A percentile compares a stretch with the other conserved stretches of the same genome.
Evolutionary conservation across 257 asterid species (phyloP).

Genomic region (Petrea volubilis): DNA sequence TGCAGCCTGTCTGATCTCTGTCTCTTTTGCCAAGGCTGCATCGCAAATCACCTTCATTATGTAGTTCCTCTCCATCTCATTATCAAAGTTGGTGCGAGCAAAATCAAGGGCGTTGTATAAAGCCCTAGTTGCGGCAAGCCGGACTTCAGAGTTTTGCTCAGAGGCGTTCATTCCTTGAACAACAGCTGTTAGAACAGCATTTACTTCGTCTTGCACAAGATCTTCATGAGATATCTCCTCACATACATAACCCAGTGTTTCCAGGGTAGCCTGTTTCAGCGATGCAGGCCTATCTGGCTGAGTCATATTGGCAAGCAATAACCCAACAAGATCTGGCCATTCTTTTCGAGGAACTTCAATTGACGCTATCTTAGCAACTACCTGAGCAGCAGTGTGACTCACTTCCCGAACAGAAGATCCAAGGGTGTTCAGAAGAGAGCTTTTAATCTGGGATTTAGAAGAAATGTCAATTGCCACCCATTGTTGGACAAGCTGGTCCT

Average conservation of each 20-base stretch:
- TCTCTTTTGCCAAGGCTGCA: conserved; percentile 70
- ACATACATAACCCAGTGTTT: conserved; percentile 84
- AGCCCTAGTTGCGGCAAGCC: conserved; percentile 83
- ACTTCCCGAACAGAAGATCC: conserved; percentile 68
- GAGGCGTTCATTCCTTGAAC: conserved; percentile 82
- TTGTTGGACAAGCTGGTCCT: conserved; percentile 58
- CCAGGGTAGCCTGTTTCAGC: conserved; percentile 77
- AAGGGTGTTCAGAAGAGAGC: conserved; percentile 60
- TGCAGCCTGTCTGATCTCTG: conserved; percentile 77
- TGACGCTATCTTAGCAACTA: conserved; percentile 80
- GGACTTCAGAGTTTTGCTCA: conserved; percentile 61
- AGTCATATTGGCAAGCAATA: conserved; percentile 67
- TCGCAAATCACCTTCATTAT: conserved; percentile 85
- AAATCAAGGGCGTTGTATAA: conserved; percentile 86
- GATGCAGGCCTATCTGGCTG: conserved; percentile 60
- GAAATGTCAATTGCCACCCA: conserved; percentile 66
- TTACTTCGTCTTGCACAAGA: conserved; percentile 80
- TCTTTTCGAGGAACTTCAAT: conserved; percentile 77
- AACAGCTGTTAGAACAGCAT: conserved; percentile 79
- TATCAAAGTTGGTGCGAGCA: conserved; percentile 84
- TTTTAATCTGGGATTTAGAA: conserved; percentile 67
- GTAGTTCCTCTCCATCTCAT: conserved; percentile 82
- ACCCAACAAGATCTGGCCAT: conserved; percentile 84
- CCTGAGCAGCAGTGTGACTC: conserved; percentile 84
- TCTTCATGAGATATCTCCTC: conserved; percentile 83